These are phyloP conservation scores for Colletotrichum sidae DNA, from an alignment of 2,329 filamentous ascomycete genomes.

Conservation along the genomic window DNA sequence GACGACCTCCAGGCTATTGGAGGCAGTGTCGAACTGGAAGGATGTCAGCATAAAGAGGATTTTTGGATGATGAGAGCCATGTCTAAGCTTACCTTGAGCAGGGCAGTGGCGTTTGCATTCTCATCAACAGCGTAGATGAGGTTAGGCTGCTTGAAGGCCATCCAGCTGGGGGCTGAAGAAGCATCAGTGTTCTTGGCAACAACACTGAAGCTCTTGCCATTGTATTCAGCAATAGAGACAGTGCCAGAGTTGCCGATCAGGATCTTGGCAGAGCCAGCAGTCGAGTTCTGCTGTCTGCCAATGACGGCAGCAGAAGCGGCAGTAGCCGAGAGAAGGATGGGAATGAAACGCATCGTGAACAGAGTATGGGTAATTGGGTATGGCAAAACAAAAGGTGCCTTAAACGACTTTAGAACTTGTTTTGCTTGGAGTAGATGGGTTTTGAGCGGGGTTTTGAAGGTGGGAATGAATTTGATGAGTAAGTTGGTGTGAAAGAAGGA, in stretches of 20 bases:
- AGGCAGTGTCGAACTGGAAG: slow-evolving; percentile 46
- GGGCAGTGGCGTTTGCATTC: slow-evolving; percentile 52
- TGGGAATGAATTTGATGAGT: too few species aligned
- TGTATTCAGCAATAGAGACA: slow-evolving; percentile 56
- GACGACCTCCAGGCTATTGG: slow-evolving; percentile 45
- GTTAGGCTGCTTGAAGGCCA: slow-evolving; percentile 54
- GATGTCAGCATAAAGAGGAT: slow-evolving; percentile 9
- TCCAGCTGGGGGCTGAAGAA: slow-evolving; percentile 56
- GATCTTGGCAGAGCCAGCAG: slow-evolving; percentile 43
- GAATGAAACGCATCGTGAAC: slow-evolving; percentile 27
- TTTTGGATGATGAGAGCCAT: too few species aligned
- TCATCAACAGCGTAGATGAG: slow-evolving; percentile 62
- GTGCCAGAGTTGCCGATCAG: slow-evolving; percentile 54
- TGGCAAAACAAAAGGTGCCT: too few species aligned
- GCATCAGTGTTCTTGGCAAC: slow-evolving; percentile 47
- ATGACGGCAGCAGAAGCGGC: slow-evolving; percentile 31
- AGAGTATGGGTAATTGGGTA: too few species aligned
- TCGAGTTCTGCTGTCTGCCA: slow-evolving; percentile 16
- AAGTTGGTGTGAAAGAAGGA: too few species aligned
- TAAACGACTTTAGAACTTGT: too few species aligned
- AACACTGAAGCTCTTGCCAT: slow-evolving; percentile 53
- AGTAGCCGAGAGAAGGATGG: slow-evolving; percentile 21
- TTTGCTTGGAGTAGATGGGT: too few species aligned
- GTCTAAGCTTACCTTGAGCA: slow-evolving; percentile 46
- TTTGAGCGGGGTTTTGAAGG: too few species aligned